Evolutionary conservation across 148 eudicot genomes (phyloP).

Genomic region (Pharnaceum exiguum): DNA sequence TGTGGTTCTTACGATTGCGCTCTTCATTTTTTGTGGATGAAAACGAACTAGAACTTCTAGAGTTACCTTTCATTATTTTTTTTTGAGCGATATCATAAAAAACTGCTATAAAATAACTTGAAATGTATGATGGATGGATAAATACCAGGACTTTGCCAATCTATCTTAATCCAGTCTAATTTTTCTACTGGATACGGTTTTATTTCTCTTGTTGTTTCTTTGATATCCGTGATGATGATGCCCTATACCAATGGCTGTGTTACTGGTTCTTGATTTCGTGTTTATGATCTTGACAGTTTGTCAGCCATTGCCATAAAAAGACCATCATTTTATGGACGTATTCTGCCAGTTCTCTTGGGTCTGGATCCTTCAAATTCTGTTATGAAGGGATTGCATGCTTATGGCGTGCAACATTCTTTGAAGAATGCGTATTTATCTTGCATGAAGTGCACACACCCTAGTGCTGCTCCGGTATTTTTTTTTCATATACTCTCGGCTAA

Average conservation of each 20-base stretch:
- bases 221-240: no score
- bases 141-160: no score
- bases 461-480: conserved; percentile 83
- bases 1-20: no score
- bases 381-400: conserved; percentile 53
- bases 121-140: no score
- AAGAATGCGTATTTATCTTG: conserved; percentile 84
- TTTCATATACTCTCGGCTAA: background rate
- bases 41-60: no score
- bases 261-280: background rate
- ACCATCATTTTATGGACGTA: conserved; percentile 94
- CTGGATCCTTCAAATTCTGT: conserved; percentile 69
- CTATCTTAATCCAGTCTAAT: no score
- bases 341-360: conserved; percentile 87
- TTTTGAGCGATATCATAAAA: no score
- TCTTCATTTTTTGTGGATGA: no score
- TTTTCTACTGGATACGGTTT: no score
- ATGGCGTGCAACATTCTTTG: conserved; percentile 73
- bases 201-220: no score
- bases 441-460: conserved; percentile 78
- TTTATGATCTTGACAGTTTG: conserved; percentile 47
- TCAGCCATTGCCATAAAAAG: conserved; percentile 77
- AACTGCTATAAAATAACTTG: no score
- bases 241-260: background rate
- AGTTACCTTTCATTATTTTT: no score